Evolutionary conservation across 2,329 filamentous ascomycete genomes (phyloP).

Genomic region (Colletotrichum sp.): DNA sequence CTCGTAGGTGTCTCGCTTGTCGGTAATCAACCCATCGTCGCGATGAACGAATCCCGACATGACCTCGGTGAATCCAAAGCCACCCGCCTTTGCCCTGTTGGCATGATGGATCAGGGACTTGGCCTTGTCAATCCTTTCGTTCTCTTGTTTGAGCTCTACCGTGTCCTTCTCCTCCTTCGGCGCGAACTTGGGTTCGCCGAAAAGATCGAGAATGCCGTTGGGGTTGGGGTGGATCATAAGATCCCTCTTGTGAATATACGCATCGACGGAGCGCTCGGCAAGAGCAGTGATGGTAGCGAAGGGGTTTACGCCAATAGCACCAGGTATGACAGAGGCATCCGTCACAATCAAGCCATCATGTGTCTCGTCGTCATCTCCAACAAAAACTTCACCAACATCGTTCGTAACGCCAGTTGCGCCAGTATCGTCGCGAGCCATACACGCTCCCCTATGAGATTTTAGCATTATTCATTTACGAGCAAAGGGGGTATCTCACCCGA

Average conservation of each 20-base stretch:
- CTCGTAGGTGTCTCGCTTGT: slow-evolving; percentile 57
- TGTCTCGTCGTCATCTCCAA: slow-evolving; percentile 52
- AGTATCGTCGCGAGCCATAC: slow-evolving; percentile 65
- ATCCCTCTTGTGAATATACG: slow-evolving; percentile 44
- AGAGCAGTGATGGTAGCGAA: slow-evolving; percentile 74
- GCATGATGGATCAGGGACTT: slow-evolving; percentile 46
- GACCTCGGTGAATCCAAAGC: slow-evolving; percentile 67
- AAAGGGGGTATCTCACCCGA: slow-evolving; percentile 50
- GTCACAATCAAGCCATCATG: slow-evolving; percentile 65
- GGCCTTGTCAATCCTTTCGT: slow-evolving; percentile 38
- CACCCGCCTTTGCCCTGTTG: slow-evolving; percentile 47
- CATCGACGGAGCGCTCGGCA: slow-evolving; percentile 66
- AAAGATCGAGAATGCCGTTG: slow-evolving; percentile 58
- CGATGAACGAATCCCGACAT: slow-evolving; percentile 67
- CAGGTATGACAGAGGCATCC: slow-evolving; percentile 67
- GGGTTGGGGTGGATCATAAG: slow-evolving; percentile 51
- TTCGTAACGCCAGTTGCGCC: slow-evolving; percentile 64
- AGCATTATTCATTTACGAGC: slow-evolving; percentile 7
- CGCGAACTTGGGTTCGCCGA: slow-evolving; percentile 50
- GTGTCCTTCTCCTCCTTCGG: slow-evolving; percentile 16
- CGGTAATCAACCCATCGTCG: slow-evolving; percentile 42
- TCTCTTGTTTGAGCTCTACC: slow-evolving; percentile 36
- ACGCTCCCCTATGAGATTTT: slow-evolving; percentile 54
- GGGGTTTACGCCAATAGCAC: slow-evolving; percentile 69
- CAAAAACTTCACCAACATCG: slow-evolving; percentile 65